Percentiles rank a stretch among this genome's conserved stretches.
These are phyloP conservation scores for Dentipellis fragilis DNA, from an alignment of 768 basidiomycete species.

Conservation along the genomic window DNA sequence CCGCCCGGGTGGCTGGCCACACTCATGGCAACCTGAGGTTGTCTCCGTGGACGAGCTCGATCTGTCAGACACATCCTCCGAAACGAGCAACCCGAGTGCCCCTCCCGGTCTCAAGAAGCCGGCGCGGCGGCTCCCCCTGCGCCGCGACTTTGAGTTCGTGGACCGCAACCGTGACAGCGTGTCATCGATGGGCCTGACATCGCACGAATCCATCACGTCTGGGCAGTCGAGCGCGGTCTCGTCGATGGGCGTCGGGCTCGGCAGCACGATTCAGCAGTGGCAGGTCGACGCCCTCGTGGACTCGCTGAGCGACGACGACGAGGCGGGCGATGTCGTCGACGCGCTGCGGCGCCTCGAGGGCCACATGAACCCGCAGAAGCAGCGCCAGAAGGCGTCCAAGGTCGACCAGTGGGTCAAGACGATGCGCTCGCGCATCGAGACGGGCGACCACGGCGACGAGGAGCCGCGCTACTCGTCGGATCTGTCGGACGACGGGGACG, in stretches of 20 bases:
- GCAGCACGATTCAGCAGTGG: conserved; percentile 62
- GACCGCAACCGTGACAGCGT: conserved; percentile 58
- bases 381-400: conserved; percentile 62
- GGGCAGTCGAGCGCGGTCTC: conserved; percentile 30
- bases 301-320: conserved; percentile 61
- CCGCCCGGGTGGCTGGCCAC: conserved; percentile 22
- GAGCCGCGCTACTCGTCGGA: conserved; percentile 44
- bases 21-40: conserved; percentile 58
- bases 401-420: conserved; percentile 77
- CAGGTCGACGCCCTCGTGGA: conserved; percentile 74
- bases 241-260: conserved; percentile 27
- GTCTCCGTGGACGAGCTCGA: conserved; percentile 75
- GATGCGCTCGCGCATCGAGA: conserved; percentile 55
- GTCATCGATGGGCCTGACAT: conserved; percentile 65
- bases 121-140: conserved; percentile 53
- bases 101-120: conserved; percentile 38
- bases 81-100: conserved; percentile 27
- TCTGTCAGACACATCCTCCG: conserved; percentile 68
- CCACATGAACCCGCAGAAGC: conserved; percentile 65
- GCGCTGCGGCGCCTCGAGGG: conserved; percentile 78
- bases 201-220: conserved; percentile 48
- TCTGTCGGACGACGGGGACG: conserved; percentile 23
- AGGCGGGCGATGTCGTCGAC: conserved; percentile 71
- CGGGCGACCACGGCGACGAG: conserved; percentile 55
- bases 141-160: conserved; percentile 77